A percentile compares a stretch with the other conserved stretches of the same genome.
Evolutionary conservation across 2,329 filamentous ascomycete genomes (phyloP).

Genomic region (Lachnellula arida): DNA sequence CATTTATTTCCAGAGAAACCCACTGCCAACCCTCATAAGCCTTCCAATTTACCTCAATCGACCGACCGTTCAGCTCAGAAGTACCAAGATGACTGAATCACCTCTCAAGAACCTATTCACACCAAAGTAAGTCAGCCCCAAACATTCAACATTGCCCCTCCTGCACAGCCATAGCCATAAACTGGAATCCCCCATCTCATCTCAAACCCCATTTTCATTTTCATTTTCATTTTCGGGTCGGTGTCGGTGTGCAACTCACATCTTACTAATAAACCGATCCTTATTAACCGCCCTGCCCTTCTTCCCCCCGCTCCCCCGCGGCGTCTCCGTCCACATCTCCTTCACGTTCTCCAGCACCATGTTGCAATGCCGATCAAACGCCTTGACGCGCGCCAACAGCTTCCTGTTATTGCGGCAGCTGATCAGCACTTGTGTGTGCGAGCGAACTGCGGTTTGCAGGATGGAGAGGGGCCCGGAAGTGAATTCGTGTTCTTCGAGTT

Average conservation of each 20-base stretch:
- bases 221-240: background rate
- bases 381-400: constrained; percentile 93
- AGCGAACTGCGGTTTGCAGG: constrained; percentile 92
- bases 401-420: constrained; percentile 98
- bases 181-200: constrained; percentile 2
- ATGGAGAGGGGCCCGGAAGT: constrained; percentile 81
- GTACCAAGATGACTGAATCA: constrained; percentile 34
- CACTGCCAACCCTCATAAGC: constrained; percentile 16
- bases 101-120: constrained; percentile 33
- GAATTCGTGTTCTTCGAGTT: constrained; percentile 75
- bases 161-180: background rate
- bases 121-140: constrained; percentile 7
- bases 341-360: constrained; percentile 98
- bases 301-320: constrained; percentile 75
- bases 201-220: background rate
- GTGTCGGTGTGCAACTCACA: constrained; percentile 54
- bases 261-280: constrained; percentile 97
- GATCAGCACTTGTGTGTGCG: constrained; percentile 93
- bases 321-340: constrained; percentile 99
- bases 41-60: constrained; percentile 13
- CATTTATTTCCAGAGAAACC: constrained; percentile 21
- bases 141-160: background rate
- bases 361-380: constrained; percentile 98
- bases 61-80: constrained; percentile 29
- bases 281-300: constrained; percentile 92